Percentiles rank a stretch among this genome's conserved stretches.
Evolutionary conservation across 2,329 filamentous ascomycete genomes (phyloP).

Genomic region (Fusarium phyllophilum): DNA sequence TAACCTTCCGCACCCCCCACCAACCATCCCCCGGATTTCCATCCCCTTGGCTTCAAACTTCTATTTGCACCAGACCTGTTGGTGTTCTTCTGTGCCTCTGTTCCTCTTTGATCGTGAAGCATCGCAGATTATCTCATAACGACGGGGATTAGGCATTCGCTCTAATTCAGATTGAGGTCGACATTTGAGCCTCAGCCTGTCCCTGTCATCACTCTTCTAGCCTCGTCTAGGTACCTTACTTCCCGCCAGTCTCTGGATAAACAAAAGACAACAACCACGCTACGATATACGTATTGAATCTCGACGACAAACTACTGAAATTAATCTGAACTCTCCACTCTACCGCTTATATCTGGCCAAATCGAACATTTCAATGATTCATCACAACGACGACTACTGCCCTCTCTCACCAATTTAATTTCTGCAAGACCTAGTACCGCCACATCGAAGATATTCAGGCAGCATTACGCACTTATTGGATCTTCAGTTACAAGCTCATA

Average conservation of each 20-base stretch:
- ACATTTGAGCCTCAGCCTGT: slow-evolving; percentile 36
- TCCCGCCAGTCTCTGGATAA: slow-evolving; percentile 21
- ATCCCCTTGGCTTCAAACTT: slow-evolving; percentile 44
- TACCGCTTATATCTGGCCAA: slow-evolving; percentile 26
- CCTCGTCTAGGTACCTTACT: slow-evolving; percentile 21
- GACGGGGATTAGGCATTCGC: slow-evolving; percentile 34
- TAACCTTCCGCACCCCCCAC: slow-evolving; percentile 47
- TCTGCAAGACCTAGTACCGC: slow-evolving; percentile 1
- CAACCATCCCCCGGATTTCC: slow-evolving; percentile 46
- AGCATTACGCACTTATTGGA: neutral
- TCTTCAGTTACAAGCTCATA: neutral
- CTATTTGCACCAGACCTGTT: slow-evolving; percentile 16
- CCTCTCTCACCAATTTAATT: slow-evolving; percentile 1
- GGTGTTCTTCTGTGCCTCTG: slow-evolving; percentile 13
- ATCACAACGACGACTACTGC: slow-evolving; percentile 7
- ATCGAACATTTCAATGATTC: slow-evolving; percentile 33
- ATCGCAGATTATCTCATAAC: slow-evolving; percentile 15
- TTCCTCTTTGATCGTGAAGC: slow-evolving; percentile 26
- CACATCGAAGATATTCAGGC: slow-evolving; percentile 7
- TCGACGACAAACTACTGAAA: slow-evolving; percentile 9
- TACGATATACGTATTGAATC: slow-evolving; percentile 3
- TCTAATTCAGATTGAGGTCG: slow-evolving; percentile 31
- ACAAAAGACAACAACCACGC: slow-evolving; percentile 20
- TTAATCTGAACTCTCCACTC: slow-evolving; percentile 41
- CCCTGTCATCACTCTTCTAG: slow-evolving; percentile 17